Conservation (phyloP, 2,329 filamentous ascomycete genomes). For the Trichoderma asperellum region DNA sequence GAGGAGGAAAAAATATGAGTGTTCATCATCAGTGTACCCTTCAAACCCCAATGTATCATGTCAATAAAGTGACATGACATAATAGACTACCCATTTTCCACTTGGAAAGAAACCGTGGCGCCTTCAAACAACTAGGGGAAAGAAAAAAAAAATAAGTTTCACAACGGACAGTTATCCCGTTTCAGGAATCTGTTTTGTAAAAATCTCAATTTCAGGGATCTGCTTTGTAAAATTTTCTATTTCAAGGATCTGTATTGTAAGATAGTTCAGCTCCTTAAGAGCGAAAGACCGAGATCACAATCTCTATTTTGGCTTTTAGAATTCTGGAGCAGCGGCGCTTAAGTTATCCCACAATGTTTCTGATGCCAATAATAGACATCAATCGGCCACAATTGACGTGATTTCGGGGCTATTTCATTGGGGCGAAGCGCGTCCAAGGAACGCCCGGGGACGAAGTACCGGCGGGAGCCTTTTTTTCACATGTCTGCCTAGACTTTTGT, state of each 20-base stretch:
- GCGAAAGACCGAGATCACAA: not conserved
- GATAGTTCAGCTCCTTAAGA: too few species aligned
- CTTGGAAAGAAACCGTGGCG: not conserved
- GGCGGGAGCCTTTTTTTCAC: not conserved
- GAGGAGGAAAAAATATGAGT: not conserved
- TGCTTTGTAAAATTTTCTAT: not conserved
- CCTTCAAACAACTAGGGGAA: not conserved
- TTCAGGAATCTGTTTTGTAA: not conserved
- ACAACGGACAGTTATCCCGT: not conserved
- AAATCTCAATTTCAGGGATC: too few species aligned
- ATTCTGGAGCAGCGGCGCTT: slow-evolving; percentile 14
- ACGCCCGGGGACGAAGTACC: not conserved
- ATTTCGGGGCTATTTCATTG: not conserved
- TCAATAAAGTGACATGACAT: not conserved
- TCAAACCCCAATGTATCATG: not conserved
- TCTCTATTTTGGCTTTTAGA: not conserved
- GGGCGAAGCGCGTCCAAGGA: not conserved
- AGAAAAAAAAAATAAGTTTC: not conserved
- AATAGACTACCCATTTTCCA: not conserved
- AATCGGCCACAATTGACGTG: slow-evolving; percentile 6
- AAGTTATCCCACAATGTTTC: slow-evolving; percentile 17
- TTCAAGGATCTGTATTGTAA: not conserved
- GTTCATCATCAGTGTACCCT: not conserved
- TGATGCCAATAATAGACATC: slow-evolving; percentile 16
- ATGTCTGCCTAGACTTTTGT: not conserved